Evolutionary conservation across 768 basidiomycete species (phyloP).

Genomic region (Hirschioporus abietinus): DNA sequence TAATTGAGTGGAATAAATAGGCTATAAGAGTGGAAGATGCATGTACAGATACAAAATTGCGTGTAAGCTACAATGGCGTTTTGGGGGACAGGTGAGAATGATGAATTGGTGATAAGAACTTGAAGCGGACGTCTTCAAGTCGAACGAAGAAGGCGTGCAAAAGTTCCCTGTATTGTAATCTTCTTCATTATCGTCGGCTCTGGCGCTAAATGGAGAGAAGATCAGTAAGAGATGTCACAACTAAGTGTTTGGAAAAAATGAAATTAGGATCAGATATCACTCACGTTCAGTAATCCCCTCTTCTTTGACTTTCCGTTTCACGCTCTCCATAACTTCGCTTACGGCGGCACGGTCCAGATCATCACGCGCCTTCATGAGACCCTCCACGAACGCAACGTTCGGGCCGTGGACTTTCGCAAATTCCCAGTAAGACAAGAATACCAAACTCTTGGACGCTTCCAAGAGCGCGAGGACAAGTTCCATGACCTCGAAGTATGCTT

Average conservation of each 20-base stretch:
- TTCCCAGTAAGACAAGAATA: constrained; percentile 88
- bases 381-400: constrained; percentile 86
- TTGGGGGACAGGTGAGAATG: constrained; percentile 6
- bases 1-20: constrained; percentile 29
- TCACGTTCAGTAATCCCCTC: constrained; percentile 78
- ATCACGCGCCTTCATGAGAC: constrained; percentile 80
- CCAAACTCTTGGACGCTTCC: constrained; percentile 82
- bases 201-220: constrained; percentile 40
- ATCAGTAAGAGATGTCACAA: neutral
- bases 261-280: constrained; percentile 24
- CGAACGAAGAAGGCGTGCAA: constrained; percentile 66
- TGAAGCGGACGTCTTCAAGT: constrained; percentile 1
- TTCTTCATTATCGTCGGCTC: constrained; percentile 93
- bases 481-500: constrained; percentile 78
- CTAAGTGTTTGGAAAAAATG: constrained; percentile 9
- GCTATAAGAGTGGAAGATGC: constrained; percentile 16
- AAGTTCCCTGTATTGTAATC: constrained; percentile 66
- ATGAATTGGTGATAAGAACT: neutral
- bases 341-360: constrained; percentile 88
- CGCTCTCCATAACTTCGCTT: constrained; percentile 88
- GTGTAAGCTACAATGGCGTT: constrained; percentile 5
- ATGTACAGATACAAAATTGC: constrained; percentile 15
- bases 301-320: constrained; percentile 89
- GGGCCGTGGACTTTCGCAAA: constrained; percentile 95
- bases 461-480: constrained; percentile 79